Percentiles rank a stretch among this genome's conserved stretches.
These are phyloP conservation scores for Aspergillus niger DNA, from an alignment of 2,329 filamentous ascomycete genomes.

Conservation along the genomic window DNA sequence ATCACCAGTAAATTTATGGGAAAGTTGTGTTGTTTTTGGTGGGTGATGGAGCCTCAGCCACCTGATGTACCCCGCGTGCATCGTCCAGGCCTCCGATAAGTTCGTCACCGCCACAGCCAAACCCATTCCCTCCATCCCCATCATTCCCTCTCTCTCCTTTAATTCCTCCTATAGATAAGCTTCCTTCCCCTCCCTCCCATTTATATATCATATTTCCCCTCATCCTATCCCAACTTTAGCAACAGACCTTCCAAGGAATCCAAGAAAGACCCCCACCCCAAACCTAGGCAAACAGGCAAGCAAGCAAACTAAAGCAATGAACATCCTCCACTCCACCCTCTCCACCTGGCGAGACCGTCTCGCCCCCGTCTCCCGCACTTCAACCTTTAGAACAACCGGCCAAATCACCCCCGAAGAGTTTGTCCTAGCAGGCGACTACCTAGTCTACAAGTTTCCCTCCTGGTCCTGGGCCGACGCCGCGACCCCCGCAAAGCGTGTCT, in stretches of 20 bases:
- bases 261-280: neutral
- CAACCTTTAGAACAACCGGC: constrained; percentile 89
- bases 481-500: constrained; percentile 73
- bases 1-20: neutral
- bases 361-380: constrained; percentile 84
- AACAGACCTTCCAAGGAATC: neutral
- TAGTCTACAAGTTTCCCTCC: constrained; percentile 98
- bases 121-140: neutral
- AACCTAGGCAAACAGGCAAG: neutral
- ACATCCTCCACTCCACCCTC: constrained; percentile 88
- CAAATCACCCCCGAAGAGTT: constrained; percentile 98
- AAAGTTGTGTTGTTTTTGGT: neutral
- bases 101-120: neutral
- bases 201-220: neutral
- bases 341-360: constrained; percentile 90
- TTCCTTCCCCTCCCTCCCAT: neutral
- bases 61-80: constrained; percentile 25
- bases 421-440: constrained; percentile 90
- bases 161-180: too few species aligned
- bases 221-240: neutral
- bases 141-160: neutral
- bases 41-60: constrained; percentile 19
- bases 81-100: neutral
- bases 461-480: constrained; percentile 96
- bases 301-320: constrained; percentile 58